These are phyloP conservation scores for Megacollybia marginata DNA, from an alignment of 768 basidiomycete genomes.

Conservation along the genomic window DNA sequence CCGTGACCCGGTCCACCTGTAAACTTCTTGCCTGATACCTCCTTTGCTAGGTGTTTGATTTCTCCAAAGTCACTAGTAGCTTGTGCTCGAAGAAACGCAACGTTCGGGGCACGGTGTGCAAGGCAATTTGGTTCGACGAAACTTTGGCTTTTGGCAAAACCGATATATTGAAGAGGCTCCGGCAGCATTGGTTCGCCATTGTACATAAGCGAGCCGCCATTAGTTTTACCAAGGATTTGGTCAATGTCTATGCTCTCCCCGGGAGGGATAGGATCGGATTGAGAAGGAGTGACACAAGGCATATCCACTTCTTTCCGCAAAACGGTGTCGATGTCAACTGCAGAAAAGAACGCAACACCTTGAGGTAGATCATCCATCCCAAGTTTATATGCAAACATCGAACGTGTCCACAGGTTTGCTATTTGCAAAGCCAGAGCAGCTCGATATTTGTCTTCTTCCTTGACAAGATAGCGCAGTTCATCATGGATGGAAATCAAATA, in stretches of 20 bases:
- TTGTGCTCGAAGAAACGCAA: conserved; percentile 71
- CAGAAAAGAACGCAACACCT: conserved; percentile 94
- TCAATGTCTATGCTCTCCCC: conserved; percentile 83
- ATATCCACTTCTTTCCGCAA: conserved; percentile 95
- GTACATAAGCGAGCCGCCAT: conserved; percentile 57
- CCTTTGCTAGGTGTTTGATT: conserved; percentile 60
- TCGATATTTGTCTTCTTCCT: conserved; percentile 85
- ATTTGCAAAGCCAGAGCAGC: conserved; percentile 89
- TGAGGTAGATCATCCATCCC: conserved; percentile 96
- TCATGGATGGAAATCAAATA: conserved; percentile 98
- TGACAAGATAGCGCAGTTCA: conserved; percentile 90
- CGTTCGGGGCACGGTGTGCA: conserved; percentile 52
- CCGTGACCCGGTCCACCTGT: conserved; percentile 21
- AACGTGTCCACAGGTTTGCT: conserved; percentile 92
- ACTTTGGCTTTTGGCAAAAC: conserved; percentile 34
- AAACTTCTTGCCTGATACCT: conserved; percentile 35
- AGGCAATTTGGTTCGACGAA: conserved; percentile 56
- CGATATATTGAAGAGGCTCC: conserved; percentile 8
- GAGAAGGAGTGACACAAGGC: conserved; percentile 91
- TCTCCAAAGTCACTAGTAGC: conserved; percentile 65
- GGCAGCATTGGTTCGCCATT: conserved; percentile 51
- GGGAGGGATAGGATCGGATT: conserved; percentile 71
- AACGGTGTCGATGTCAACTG: conserved; percentile 87
- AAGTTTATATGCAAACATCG: conserved; percentile 84
- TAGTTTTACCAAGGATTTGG: conserved; percentile 57